Base-by-base conservation (phyloP, 257 asterid species). In the Rubia yunnanensis region DNA sequence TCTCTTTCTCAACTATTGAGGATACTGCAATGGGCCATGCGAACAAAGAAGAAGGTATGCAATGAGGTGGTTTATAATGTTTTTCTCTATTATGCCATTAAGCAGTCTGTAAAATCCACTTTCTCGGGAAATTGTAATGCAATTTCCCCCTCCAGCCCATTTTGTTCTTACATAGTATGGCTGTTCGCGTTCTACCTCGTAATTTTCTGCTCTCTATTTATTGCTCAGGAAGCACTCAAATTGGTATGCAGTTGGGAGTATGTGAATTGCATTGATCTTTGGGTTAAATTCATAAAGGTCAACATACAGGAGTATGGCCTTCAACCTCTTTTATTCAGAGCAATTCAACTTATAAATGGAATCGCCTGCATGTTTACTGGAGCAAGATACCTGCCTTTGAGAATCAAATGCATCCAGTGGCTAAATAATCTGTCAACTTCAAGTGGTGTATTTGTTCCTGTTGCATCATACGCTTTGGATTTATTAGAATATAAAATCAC, bases 161-260 rank as follows among this genome's bases (percentile, higher is more conserved):
- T 20, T 22, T 23, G 28, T 63, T 67, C 5, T 24, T 36, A 60
- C 5, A 7, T 41, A 7, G 2, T 24, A 18, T 27, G 11, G 44
- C 26, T 38, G 15, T 20, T 18, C 50, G 7, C 5, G 30, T 13
- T 49, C 22, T 46, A 31, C 41, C 5, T 60, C 30, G 48, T 41
- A 39, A 73, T 28, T 14, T 10, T 22, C 32, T 18, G 59, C 20
- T 62, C n/a, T 73, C 56, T 52, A 41, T 67, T 18, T 7, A 20
- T 30, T 70, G 23, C 38, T 73, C 95, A 94, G 96, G 99, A 90
- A 80, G 89, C 82, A 73, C 72, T 88, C 10, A 74, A 85, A 77
- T 84, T 57, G 82, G 74, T 87, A 63, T 90, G 96, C 87, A 83
- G 95, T 71, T 88, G 95, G 97, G 99, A 88, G 75, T 94, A 76